Conservation (phyloP, 139 green algal species). For the Chlorella sp. region DNA sequence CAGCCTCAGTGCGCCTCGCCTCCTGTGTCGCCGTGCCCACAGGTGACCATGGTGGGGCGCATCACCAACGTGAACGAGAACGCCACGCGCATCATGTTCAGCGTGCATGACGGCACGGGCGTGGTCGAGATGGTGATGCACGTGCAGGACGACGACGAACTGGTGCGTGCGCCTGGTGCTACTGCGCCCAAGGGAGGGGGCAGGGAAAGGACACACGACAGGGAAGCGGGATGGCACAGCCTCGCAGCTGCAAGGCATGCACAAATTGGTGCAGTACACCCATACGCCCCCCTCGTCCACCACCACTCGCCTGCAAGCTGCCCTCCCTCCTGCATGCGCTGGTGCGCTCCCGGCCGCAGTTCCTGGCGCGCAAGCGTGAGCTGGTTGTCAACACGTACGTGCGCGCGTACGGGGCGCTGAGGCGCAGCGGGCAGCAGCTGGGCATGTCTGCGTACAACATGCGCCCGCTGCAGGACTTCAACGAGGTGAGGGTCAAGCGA, state of each 20-base stretch:
- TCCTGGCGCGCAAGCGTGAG: neutral
- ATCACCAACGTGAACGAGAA: neutral
- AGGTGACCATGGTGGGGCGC: neutral
- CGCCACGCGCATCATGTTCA: slow-evolving; percentile 1
- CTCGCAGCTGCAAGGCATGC: too few species aligned
- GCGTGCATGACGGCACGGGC: neutral
- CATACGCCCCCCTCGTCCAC: too few species aligned
- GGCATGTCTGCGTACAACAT: neutral
- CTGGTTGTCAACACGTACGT: neutral
- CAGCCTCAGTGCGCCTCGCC: too few species aligned
- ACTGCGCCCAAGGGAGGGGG: too few species aligned
- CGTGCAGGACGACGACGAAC: neutral
- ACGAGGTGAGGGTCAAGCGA: neutral
- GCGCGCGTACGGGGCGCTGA: neutral
- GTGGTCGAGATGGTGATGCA: neutral
- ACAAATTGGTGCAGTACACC: too few species aligned
- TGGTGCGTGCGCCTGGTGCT: slow-evolving; percentile 1
- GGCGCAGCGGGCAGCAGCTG: neutral
- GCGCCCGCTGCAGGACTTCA: neutral
- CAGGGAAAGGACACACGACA: too few species aligned
- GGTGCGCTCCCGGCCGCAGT: neutral
- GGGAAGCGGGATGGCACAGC: too few species aligned
- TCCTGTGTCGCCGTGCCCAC: neutral
- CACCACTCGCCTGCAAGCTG: too few species aligned
- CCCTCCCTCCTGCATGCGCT: too few species aligned